Evolutionary conservation across 306 rosid genomes (phyloP), one percentile per base, ranked within the genome.

Genomic region (Canavalia gladiata): DNA sequence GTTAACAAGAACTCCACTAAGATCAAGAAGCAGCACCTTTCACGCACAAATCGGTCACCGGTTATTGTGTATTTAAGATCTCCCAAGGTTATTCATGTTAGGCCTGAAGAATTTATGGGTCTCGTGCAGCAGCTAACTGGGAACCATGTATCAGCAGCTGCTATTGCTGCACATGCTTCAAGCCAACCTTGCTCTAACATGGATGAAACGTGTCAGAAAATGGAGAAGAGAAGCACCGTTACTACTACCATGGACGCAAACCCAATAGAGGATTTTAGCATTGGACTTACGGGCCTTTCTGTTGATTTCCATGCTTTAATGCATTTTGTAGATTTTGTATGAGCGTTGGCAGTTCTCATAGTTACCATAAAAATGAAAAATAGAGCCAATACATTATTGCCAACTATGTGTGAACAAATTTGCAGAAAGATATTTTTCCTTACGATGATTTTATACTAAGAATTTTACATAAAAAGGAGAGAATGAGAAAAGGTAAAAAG

Each of bases 111-210:
- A 9, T 75, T 75, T 46, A 60, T 60, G 80, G 25, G 35, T 18
- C 71, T 75, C 4, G 80, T 75, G 33, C 72, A 75, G 60, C 80
- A 75, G 10, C 37, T 75, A 13, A 75, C 80, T 60, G 59, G 80
- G 10, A 75, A 73, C 43, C n/a, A 47, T 0, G 34, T 46, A 2
- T 59, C 58, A 18, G 39, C 55, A 8, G 28, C 28, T 25, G 6
- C 18, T 35, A 9, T 8, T 35, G 45, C 51, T 8, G 9, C 9
- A 4, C 43, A 29, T 10, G 12, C 25, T 18, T 18, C 25, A 18
- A 18, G 25, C 25, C 25, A 18, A 18, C 25, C 25, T 18, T 18
- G 25, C 60, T 37, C 70, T 0, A 0, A 60, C 59, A 54, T 4
- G 4, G 42, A 39, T 4, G 3, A 39, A 39, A 39, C 42, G 4